Evolutionary conservation across 2,329 filamentous ascomycete genomes (phyloP).

Genomic region (Fusarium sp.): DNA sequence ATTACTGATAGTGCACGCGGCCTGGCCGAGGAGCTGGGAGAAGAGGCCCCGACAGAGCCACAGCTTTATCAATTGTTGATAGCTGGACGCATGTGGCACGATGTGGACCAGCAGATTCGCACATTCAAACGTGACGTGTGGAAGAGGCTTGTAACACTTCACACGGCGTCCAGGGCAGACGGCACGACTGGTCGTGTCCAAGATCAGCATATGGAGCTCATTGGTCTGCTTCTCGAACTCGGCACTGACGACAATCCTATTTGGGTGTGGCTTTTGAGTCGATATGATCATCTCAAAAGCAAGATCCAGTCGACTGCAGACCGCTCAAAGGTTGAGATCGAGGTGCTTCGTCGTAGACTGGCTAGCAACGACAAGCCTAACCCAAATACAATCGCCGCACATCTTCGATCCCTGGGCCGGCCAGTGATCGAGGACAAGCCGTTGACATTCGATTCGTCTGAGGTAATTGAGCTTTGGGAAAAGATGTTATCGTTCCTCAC

Average conservation of each 20-base stretch:
- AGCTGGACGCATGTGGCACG: conserved; percentile 93
- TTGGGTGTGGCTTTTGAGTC: conserved; percentile 92
- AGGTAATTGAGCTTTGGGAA: conserved; percentile 93
- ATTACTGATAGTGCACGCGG: conserved; percentile 82
- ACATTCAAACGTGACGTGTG: conserved; percentile 90
- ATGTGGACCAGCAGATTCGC: conserved; percentile 88
- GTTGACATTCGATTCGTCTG: conserved; percentile 77
- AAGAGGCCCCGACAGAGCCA: conserved; percentile 73
- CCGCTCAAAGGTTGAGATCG: conserved; percentile 89
- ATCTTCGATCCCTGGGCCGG: conserved; percentile 78
- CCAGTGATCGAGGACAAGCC: conserved; percentile 71
- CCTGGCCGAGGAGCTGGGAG: conserved; percentile 68
- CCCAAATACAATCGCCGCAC: conserved; percentile 74
- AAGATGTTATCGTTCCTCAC: conserved; percentile 80
- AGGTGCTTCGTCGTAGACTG: conserved; percentile 85
- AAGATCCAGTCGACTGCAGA: conserved; percentile 85
- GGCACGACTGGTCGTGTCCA: conserved; percentile 66
- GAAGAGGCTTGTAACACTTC: conserved; percentile 78
- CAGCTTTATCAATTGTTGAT: conserved; percentile 89
- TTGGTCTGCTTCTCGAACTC: conserved; percentile 87
- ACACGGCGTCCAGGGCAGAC: conserved; percentile 65
- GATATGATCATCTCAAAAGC: conserved; percentile 87
- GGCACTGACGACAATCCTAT: conserved; percentile 97
- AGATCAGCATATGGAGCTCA: conserved; percentile 90
- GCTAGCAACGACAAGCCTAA: conserved; percentile 78